phyloP scores from a whole-genome alignment of 225 moss, liverwort and hornwort species.

The Lunularia cruciata region DNA sequence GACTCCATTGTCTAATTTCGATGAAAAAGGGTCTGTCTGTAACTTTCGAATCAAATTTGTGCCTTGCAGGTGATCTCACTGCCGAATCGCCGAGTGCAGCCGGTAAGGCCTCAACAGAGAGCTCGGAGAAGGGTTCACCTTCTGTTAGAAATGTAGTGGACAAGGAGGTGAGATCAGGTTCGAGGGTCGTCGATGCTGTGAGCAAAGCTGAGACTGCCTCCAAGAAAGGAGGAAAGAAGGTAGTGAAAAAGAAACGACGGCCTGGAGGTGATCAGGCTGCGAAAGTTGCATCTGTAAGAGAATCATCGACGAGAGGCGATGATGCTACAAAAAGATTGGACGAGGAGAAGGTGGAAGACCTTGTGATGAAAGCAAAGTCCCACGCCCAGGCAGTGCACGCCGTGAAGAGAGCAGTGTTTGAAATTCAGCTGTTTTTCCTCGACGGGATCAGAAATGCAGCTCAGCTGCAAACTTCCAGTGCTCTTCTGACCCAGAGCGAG shows the following conservation, averaged over 20 bases:
- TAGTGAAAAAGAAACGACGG: slow-evolving; percentile 31
- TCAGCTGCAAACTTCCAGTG: slow-evolving; percentile 63
- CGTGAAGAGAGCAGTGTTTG: slow-evolving; percentile 72
- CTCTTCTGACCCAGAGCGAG: slow-evolving; percentile 67
- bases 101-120: background rate
- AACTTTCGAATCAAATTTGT: too few relatives aligned
- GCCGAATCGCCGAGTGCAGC: background rate
- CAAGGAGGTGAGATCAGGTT: slow-evolving; percentile 2
- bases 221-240: slow-evolving; percentile 30
- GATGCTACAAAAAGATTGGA: background rate
- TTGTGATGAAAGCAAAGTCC: slow-evolving; percentile 46
- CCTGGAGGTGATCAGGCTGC: slow-evolving; percentile 10
- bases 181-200: slow-evolving; percentile 15
- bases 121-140: background rate
- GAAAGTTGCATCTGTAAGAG: slow-evolving; percentile 16
- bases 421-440: slow-evolving; percentile 59
- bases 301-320: background rate
- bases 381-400: slow-evolving; percentile 58
- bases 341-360: slow-evolving; percentile 24
- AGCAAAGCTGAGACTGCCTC: background rate
- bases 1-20: too few relatives aligned
- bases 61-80: background rate
- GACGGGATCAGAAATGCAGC: slow-evolving; percentile 60
- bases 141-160: background rate
- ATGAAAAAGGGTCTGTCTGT: too few relatives aligned